Evolutionary conservation across 768 basidiomycete genomes (phyloP).

Genomic region (Lactarius evosmus): DNA sequence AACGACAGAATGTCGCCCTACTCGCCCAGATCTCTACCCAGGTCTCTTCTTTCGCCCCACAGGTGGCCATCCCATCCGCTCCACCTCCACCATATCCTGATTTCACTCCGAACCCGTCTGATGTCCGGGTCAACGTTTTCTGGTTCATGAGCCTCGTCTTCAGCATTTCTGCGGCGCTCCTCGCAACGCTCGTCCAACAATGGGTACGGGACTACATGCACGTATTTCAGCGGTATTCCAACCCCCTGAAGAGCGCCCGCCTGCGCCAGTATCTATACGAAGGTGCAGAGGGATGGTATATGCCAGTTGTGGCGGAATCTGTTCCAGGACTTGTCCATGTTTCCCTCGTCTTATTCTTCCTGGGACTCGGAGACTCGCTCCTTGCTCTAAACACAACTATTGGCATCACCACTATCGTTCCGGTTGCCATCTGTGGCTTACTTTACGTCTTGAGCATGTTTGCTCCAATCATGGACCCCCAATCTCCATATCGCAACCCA

Average conservation of each 20-base stretch:
- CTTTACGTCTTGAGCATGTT: conserved; percentile 21
- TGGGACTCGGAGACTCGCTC: conserved; percentile 39
- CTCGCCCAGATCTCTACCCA: not conserved
- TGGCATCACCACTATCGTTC: conserved; percentile 1
- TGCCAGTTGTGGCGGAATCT: conserved; percentile 41
- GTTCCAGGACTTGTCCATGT: conserved; percentile 50
- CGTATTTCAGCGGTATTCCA: conserved; percentile 33
- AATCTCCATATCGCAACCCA: conserved; percentile 15
- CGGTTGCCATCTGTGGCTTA: conserved; percentile 8
- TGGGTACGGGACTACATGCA: conserved; percentile 43
- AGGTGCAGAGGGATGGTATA: conserved; percentile 40
- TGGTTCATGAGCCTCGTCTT: conserved; percentile 41
- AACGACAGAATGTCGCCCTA: conserved; percentile 9
- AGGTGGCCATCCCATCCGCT: not conserved
- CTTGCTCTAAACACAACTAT: conserved; percentile 30
- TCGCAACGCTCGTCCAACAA: conserved; percentile 41
- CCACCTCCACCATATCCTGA: not conserved
- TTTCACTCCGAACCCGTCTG: conserved; percentile 30
- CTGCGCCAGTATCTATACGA: conserved; percentile 39
- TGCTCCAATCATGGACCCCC: conserved; percentile 2
- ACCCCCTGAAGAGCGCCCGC: conserved; percentile 36
- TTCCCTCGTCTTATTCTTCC: conserved; percentile 39
- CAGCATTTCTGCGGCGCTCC: conserved; percentile 37
- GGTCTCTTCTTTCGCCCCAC: not conserved
- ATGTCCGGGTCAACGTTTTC: conserved; percentile 40